These are phyloP conservation scores for Davidsoniella eucalypti DNA, from an alignment of 2,329 filamentous ascomycete genomes.

Conservation along the genomic window DNA sequence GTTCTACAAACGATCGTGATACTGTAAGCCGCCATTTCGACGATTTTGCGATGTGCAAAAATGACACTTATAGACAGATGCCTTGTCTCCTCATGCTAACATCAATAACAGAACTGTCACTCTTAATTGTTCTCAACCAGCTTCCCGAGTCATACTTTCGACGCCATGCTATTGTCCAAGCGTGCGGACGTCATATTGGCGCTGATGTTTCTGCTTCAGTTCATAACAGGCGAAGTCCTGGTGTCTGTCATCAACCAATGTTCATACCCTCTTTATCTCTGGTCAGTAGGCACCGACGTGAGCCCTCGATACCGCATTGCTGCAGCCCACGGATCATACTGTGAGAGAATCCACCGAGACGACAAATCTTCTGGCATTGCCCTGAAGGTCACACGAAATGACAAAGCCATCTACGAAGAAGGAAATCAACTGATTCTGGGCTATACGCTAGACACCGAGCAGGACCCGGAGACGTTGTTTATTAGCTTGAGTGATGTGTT, in stretches of 20 bases:
- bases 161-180: too few relatives aligned
- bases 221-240: constrained; percentile 8
- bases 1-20: too few relatives aligned
- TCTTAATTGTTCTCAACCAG: too few relatives aligned
- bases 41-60: too few relatives aligned
- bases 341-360: constrained; percentile 22
- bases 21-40: too few relatives aligned
- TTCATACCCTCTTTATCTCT: constrained; percentile 21
- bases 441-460: constrained; percentile 21
- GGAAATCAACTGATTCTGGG: constrained; percentile 24
- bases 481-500: constrained; percentile 26
- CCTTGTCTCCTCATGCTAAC: too few relatives aligned
- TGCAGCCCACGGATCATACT: constrained; percentile 18
- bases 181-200: too few relatives aligned
- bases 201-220: too few relatives aligned
- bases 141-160: too few relatives aligned
- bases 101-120: too few relatives aligned
- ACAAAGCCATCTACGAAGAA: constrained; percentile 23
- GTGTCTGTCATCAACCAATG: constrained; percentile 24
- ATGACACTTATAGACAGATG: too few relatives aligned
- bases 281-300: constrained; percentile 23
- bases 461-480: constrained; percentile 17
- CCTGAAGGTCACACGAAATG: constrained; percentile 22
- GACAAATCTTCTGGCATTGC: constrained; percentile 23
- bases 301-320: constrained; percentile 17